Percentiles rank a stretch among this genome's conserved stretches.
These are phyloP conservation scores for Xylaria curta DNA, from an alignment of 495 filamentous ascomycete genomes.

Conservation along the genomic window DNA sequence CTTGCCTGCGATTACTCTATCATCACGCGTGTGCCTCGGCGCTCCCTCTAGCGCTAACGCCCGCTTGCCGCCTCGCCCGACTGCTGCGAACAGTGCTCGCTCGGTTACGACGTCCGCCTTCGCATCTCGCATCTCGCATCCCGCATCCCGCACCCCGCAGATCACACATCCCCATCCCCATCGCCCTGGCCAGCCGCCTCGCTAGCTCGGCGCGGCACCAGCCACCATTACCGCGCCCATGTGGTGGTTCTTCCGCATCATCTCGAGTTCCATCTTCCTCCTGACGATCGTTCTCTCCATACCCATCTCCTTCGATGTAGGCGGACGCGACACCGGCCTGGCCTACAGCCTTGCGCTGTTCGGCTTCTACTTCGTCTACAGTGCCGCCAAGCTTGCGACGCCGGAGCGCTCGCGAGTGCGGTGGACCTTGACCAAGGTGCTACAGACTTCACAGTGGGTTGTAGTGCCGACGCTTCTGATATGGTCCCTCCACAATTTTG, in stretches of 20 bases:
- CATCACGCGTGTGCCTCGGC: constrained; percentile 12
- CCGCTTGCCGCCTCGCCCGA: constrained; percentile 3
- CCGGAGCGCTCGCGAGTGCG: constrained; percentile 80
- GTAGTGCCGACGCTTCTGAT: constrained; percentile 83
- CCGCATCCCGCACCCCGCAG: neutral
- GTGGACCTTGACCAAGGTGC: constrained; percentile 66
- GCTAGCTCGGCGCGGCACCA: constrained; percentile 43
- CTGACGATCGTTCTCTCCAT: constrained; percentile 89
- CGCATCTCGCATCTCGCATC: neutral
- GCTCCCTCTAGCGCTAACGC: neutral
- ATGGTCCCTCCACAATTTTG: constrained; percentile 93
- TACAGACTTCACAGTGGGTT: constrained; percentile 82
- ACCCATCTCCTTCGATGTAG: constrained; percentile 96
- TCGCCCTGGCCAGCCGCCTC: constrained; percentile 42
- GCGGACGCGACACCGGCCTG: constrained; percentile 89
- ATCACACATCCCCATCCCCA: constrained; percentile 15
- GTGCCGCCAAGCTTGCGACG: constrained; percentile 76
- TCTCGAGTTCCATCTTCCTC: constrained; percentile 81
- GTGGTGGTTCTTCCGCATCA: constrained; percentile 75
- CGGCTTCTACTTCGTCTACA: constrained; percentile 88
- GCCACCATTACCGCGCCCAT: constrained; percentile 51
- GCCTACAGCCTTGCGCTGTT: constrained; percentile 89
- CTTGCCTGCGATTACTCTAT: constrained; percentile 9
- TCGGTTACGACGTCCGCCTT: neutral
- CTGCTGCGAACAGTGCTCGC: neutral